Evolutionary conservation across 2,329 filamentous ascomycete species (phyloP).

Genomic region (Aspergillus japonicus): DNA sequence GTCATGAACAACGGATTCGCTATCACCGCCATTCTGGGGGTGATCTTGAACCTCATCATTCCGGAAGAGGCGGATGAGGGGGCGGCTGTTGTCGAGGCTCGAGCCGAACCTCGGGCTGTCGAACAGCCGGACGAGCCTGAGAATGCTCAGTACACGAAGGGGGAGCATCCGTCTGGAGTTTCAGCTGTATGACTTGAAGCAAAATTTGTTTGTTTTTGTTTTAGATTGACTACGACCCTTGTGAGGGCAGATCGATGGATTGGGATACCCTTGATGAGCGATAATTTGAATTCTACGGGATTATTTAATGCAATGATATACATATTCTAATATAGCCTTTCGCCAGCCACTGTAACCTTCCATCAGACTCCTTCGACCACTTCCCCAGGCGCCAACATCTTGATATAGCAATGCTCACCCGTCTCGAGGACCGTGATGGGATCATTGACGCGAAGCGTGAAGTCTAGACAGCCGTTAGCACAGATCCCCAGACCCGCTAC

Average conservation of each 20-base stretch:
- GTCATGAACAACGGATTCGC: slow-evolving; percentile 64
- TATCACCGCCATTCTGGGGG: slow-evolving; percentile 69
- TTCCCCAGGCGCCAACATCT: slow-evolving; percentile 38
- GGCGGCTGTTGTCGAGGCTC: slow-evolving; percentile 31
- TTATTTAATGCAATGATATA: neutral
- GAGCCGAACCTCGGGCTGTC: slow-evolving; percentile 21
- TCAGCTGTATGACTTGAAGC: neutral
- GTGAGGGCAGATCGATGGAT: neutral
- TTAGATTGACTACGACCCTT: neutral
- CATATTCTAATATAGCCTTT: neutral
- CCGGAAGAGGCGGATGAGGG: slow-evolving; percentile 73
- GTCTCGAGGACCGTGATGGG: slow-evolving; percentile 41
- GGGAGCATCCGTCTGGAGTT: neutral
- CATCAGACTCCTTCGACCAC: slow-evolving; percentile 29
- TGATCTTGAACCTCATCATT: slow-evolving; percentile 71
- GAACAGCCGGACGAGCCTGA: neutral
- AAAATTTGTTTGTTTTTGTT: neutral
- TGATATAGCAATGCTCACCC: slow-evolving; percentile 46
- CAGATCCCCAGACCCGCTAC: neutral
- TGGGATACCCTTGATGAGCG: neutral
- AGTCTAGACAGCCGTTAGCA: slow-evolving; percentile 26
- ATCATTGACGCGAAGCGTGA: slow-evolving; percentile 40
- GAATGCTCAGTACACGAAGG: neutral
- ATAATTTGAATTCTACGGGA: neutral
- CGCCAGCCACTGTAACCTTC: neutral